Conservation (phyloP, 2,329 filamentous ascomycete genomes). For the Septoria linicola region DNA sequence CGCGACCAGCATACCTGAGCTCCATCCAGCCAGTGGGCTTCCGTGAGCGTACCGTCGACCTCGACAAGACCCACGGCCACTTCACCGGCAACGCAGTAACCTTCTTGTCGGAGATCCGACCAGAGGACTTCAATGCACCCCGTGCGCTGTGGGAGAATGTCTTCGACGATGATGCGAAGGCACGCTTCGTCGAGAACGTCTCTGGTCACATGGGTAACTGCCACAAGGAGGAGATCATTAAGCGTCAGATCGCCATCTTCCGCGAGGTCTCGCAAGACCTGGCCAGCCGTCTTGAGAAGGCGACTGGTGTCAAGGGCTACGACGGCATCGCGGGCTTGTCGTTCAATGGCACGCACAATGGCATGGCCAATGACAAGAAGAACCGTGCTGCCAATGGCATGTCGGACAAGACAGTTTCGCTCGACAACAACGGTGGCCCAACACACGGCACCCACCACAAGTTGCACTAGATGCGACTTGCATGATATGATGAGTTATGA, state of each 20-base stretch:
- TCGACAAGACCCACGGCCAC: constrained; percentile 52
- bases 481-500: constrained; percentile 4
- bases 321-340: constrained; percentile 54
- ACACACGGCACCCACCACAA: constrained; percentile 21
- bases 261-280: constrained; percentile 61
- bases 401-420: constrained; percentile 19
- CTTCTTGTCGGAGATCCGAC: constrained; percentile 53
- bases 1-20: constrained; percentile 57
- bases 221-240: constrained; percentile 59
- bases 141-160: constrained; percentile 61
- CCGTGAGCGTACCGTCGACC: constrained; percentile 47
- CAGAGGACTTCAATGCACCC: constrained; percentile 57
- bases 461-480: constrained; percentile 8
- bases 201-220: constrained; percentile 62
- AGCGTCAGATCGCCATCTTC: constrained; percentile 65
- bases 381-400: constrained; percentile 55
- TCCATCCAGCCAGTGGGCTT: constrained; percentile 55
- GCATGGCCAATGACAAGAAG: constrained; percentile 53
- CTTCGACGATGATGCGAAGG: constrained; percentile 57
- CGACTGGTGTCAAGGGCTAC: constrained; percentile 61
- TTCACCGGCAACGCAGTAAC: constrained; percentile 52
- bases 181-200: constrained; percentile 61
- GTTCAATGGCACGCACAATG: constrained; percentile 64
- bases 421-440: constrained; percentile 26
- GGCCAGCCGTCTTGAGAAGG: constrained; percentile 60